Evolutionary conservation across 202 grass and related monocot species (phyloP).

Genomic region (Panicum virgatum): DNA sequence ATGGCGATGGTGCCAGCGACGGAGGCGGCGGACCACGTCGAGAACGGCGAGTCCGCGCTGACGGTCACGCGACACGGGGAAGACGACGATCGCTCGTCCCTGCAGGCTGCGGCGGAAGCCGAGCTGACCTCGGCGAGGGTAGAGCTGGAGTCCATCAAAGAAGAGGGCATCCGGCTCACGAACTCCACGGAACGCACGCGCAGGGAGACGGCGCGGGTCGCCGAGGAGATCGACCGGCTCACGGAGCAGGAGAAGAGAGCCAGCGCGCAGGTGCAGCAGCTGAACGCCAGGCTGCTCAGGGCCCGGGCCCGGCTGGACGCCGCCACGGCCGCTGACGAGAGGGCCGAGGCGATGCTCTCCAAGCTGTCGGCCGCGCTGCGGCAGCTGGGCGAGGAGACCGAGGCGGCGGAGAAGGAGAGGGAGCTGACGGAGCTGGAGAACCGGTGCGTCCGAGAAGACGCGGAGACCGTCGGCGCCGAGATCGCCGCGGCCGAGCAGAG

Average conservation of each 20-base stretch:
- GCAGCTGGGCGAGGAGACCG: conserved; percentile 54
- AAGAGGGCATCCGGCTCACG: conserved; percentile 52
- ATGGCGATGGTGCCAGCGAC: conserved; percentile 55
- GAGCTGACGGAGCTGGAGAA: conserved; percentile 31
- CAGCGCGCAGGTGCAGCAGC: conserved; percentile 47
- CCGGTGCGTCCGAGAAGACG: conserved; percentile 22
- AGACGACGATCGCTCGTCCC: neutral
- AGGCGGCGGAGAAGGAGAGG: conserved; percentile 43
- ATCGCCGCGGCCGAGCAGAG: conserved; percentile 23
- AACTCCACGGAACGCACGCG: conserved; percentile 49
- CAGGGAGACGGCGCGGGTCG: conserved; percentile 42
- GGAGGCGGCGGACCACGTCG: neutral
- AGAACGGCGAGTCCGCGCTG: neutral
- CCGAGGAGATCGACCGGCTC: conserved; percentile 40
- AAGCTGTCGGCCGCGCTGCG: conserved; percentile 51
- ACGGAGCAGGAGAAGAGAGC: conserved; percentile 59
- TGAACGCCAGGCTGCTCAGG: conserved; percentile 61
- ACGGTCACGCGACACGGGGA: conserved; percentile 4
- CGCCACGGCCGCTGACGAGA: conserved; percentile 47
- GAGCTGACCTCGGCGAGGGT: conserved; percentile 49
- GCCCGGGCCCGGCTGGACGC: conserved; percentile 46
- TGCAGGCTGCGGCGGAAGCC: conserved; percentile 39
- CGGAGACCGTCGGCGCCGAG: conserved; percentile 21
- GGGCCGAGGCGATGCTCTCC: conserved; percentile 38
- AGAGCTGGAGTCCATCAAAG: conserved; percentile 60